Evolutionary conservation across 164 flowering plant species (phyloP).

Genomic region (Sedum album): DNA sequence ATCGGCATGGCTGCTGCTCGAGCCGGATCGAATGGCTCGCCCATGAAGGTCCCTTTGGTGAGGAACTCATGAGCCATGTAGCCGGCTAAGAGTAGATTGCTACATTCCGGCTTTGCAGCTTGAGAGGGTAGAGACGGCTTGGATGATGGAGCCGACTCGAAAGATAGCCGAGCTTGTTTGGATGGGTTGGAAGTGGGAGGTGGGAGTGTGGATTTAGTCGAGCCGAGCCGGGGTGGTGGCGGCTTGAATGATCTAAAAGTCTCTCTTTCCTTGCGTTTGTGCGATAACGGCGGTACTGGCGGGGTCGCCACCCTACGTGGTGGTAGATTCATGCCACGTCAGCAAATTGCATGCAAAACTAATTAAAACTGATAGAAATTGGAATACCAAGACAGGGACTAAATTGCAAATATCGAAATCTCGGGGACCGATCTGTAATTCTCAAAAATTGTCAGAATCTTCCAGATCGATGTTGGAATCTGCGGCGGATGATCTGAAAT

Average conservation of each 20-base stretch:
- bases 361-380: too few species aligned
- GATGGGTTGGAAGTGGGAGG: not conserved
- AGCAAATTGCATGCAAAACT: not conserved
- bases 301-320: constrained; percentile 6
- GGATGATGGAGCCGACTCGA: not conserved
- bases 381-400: not conserved
- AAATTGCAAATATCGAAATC: not conserved
- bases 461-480: not conserved
- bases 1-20: constrained; percentile 13
- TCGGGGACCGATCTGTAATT: not conserved
- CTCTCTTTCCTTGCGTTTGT: constrained; percentile 9
- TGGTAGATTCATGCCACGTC: constrained; percentile 6
- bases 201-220: not conserved
- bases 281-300: not conserved
- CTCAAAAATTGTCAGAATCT: not conserved
- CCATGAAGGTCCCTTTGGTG: constrained; percentile 9
- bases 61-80: constrained; percentile 16
- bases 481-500: not conserved
- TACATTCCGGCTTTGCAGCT: not conserved
- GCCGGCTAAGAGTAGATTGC: constrained; percentile 13
- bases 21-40: constrained; percentile 12
- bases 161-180: not conserved
- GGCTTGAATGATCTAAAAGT: constrained; percentile 4
- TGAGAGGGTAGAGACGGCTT: not conserved
- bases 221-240: constrained; percentile 8